Evolutionary conservation across 2,329 filamentous ascomycete genomes (phyloP).

Genomic region (Talaromyces amestolkiae): DNA sequence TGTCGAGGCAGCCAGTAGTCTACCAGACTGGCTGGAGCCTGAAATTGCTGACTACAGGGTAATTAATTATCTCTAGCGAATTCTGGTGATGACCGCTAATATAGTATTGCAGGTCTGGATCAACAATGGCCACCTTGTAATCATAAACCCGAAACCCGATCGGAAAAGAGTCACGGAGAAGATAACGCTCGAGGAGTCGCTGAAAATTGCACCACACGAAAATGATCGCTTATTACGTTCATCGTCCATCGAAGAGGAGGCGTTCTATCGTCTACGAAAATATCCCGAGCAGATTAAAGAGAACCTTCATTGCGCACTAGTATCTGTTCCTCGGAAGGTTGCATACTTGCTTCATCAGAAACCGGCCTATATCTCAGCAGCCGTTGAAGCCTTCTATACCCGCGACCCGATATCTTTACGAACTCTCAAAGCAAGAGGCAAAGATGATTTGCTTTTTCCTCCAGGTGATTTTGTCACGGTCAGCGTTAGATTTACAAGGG

Average conservation of each 20-base stretch:
- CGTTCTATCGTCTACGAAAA: conserved; percentile 81
- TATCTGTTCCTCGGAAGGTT: conserved; percentile 76
- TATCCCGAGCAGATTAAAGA: conserved; percentile 74
- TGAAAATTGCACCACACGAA: conserved; percentile 57
- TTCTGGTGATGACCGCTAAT: conserved; percentile 15
- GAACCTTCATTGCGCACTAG: conserved; percentile 71
- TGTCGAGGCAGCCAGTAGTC: conserved; percentile 82
- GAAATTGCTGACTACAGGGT: conserved; percentile 80
- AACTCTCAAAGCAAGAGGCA: conserved; percentile 59
- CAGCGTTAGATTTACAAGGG: conserved; percentile 79
- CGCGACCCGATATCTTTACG: conserved; percentile 76
- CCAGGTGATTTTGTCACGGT: conserved; percentile 76
- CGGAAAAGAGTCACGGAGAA: conserved; percentile 38
- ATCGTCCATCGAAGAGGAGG: conserved; percentile 74
- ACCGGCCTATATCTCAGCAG: conserved; percentile 74
- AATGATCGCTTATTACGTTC: conserved; percentile 66
- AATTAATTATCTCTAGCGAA: conserved; percentile 21
- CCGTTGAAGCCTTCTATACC: conserved; percentile 88
- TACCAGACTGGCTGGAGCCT: conserved; percentile 88
- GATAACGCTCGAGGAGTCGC: conserved; percentile 64
- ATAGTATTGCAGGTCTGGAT: conserved; percentile 68
- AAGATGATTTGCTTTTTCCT: conserved; percentile 61
- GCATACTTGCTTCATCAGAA: conserved; percentile 74
- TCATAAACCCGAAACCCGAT: conserved; percentile 62
- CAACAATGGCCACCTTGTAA: conserved; percentile 68